Base-by-base conservation (phyloP, 2,329 filamentous ascomycete species). In the Lomentospora prolificans region DNA sequence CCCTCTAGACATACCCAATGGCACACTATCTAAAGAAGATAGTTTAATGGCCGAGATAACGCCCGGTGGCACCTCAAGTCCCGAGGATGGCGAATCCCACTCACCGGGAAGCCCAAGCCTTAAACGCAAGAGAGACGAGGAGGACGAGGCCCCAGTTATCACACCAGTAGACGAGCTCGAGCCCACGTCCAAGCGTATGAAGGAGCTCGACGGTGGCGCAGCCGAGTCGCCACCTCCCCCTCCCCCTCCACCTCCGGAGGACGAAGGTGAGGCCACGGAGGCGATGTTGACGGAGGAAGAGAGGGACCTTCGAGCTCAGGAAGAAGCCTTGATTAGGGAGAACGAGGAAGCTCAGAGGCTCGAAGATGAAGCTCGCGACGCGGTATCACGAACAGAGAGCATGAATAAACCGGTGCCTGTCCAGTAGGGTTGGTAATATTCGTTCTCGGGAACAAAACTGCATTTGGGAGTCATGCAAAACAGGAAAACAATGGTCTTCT, bases 61-160 rank as follows among this genome's bases (percentile, higher is more conserved):
- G 7, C 44, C 46, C 3, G 53, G 22, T 3, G 19, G 17, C 12
- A 48, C 9, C 44, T 36, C 53, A 36, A 62, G 59, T 9, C 57
- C 62, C 4, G 57, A 58, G 7, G 53, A 57, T 9, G 66, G 65
- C 31, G 64, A 64, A 1, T 61, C 61, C 10, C 56, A 57, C 5
- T 61, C 62, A 22, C 62, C 68, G 3, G 66, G 70, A 22, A 44
- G 55, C 25, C 58, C 57, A 5, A 55, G 66, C 63, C 19, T 69
- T 24, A 89, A 90, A 67, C 80, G 86, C 8, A 90, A 89, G 67
- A 78, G 85, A 51, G 72, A 75, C 8, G 74, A 75, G 4, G 72
- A 72, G n/a, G 64, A 65, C 30, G 67, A 68, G n/a, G 62, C 62
- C 0, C 67, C 61, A 22, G 31, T 48, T 19, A 50, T 48, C 50